Evolutionary conservation across 805 yeast species (phyloP), one percentile per base, ranked within the genome.

Genomic region (Saccharomycopsis malanga): DNA sequence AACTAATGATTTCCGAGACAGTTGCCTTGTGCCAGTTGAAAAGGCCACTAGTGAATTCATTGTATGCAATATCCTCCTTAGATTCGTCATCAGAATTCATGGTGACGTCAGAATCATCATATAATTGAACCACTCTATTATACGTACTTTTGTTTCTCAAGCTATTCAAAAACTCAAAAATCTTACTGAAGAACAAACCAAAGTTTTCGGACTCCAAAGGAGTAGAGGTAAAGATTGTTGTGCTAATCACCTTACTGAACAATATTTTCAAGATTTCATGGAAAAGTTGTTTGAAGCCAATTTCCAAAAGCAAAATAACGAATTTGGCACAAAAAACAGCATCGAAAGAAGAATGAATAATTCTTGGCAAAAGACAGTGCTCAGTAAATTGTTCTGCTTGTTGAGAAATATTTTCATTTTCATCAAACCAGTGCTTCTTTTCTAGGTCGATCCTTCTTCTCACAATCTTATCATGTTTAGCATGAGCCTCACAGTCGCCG

Each of bases 181-280:
- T 52, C 21, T 76, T 79, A 22, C 76, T 68, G 55, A 77, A 75
- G 55, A 89, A 88, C 10, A 86, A 62, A 3, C 95, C 95, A 34
- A 88, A 61, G 58, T 85, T 84, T 56, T 88, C 95, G 1, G 95
- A 80, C 58, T 89, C 96, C 3, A 71, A 63, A 0, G 86, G 73
- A 0, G 96, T 84, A 45, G 79, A 74, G 1, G 91, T 77, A 55
- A 76, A 81, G 10, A 88, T 72, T 2, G 82, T 73, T 41, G 71
- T 71, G 41, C 86, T 59, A 12, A 79, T 61, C 9, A 69, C 67
- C 3, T 67, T 65, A 0, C 65, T 59, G 48, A 87, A 72, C 21
- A 87, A 63, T 17, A 60, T 61, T 32, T 76, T 70, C 24, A 76
- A 58, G 2, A 75, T 53, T 4, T 52, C 51, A 21, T 74, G 50